phyloP scores from a whole-genome alignment of 179 eudicot species.

The Corrigiola litoralis region DNA sequence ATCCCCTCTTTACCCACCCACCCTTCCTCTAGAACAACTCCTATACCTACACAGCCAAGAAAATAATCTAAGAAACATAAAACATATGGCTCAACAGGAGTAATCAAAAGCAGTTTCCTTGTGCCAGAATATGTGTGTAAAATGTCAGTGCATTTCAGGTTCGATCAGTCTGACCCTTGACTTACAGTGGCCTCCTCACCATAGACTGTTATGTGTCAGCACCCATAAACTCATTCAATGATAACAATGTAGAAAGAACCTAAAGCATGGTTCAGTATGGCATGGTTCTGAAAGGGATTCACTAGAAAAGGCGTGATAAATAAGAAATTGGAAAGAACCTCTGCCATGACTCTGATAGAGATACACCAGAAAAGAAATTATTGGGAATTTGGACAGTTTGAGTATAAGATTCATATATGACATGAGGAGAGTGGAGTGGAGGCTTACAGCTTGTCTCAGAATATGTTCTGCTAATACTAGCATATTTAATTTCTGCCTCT shows the following conservation, averaged over 20 bases:
- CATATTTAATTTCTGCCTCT: no score
- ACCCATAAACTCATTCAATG: slow-evolving; percentile 2
- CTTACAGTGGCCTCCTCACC: slow-evolving; percentile 7
- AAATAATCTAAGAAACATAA: no score
- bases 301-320: no score
- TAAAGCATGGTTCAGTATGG: not conserved
- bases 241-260: not conserved
- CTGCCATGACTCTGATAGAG: not conserved
- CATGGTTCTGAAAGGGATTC: not conserved
- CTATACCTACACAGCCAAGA: no score
- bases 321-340: slow-evolving; percentile 1
- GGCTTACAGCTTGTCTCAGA: not conserved
- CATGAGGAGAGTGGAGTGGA: not conserved
- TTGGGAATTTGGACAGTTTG: not conserved
- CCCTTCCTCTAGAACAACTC: no score
- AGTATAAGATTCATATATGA: slow-evolving; percentile 23
- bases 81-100: not conserved
- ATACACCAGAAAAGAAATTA: not conserved
- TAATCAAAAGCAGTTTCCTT: not conserved
- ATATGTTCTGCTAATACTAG: not conserved
- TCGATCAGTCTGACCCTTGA: not conserved
- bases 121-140: slow-evolving; percentile 1
- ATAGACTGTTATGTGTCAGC: not conserved
- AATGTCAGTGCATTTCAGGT: not conserved
- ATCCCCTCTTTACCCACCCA: no score